Conservation (phyloP, 1,139 yeast species). For the Candida sp. region DNA sequence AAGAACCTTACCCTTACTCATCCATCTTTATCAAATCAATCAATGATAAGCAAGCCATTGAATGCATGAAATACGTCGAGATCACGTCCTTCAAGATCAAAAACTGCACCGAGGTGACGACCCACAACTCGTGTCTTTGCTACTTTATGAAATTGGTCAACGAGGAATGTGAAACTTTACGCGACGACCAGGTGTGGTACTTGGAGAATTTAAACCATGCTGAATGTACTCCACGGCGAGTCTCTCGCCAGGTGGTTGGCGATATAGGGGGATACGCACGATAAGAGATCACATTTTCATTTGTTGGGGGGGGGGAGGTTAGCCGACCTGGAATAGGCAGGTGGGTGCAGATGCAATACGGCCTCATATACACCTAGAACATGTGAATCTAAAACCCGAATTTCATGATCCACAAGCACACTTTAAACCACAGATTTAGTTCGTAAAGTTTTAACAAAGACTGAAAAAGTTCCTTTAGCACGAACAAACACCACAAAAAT, state of each 20-base stretch:
- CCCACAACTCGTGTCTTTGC: conserved; percentile 9
- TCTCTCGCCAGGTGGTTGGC: too few relatives aligned
- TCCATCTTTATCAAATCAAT: conserved; percentile 5
- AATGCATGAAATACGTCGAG: conserved; percentile 11
- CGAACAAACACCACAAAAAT: too few relatives aligned
- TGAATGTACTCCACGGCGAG: conserved; percentile 1
- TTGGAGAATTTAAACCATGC: conserved; percentile 9
- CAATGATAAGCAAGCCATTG: conserved; percentile 6
- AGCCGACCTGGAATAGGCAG: too few relatives aligned
- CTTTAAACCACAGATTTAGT: too few relatives aligned
- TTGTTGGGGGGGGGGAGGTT: too few relatives aligned
- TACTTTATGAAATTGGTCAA: conserved; percentile 8
- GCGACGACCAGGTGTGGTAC: conserved; percentile 9
- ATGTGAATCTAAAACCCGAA: too few relatives aligned
- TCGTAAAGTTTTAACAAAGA: too few relatives aligned
- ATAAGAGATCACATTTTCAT: too few relatives aligned
- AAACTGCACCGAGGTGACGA: conserved; percentile 1
- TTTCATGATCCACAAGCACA: too few relatives aligned
- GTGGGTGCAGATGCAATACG: too few relatives aligned
- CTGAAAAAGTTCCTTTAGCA: too few relatives aligned
- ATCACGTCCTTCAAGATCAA: conserved; percentile 4
- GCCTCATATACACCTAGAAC: too few relatives aligned
- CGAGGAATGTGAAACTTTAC: conserved; percentile 8
- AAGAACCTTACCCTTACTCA: conserved; percentile 7
- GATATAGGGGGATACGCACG: not conserved